Evolutionary conservation across 331 rosid genomes (phyloP).

Genomic region (Telfairia occidentalis): DNA sequence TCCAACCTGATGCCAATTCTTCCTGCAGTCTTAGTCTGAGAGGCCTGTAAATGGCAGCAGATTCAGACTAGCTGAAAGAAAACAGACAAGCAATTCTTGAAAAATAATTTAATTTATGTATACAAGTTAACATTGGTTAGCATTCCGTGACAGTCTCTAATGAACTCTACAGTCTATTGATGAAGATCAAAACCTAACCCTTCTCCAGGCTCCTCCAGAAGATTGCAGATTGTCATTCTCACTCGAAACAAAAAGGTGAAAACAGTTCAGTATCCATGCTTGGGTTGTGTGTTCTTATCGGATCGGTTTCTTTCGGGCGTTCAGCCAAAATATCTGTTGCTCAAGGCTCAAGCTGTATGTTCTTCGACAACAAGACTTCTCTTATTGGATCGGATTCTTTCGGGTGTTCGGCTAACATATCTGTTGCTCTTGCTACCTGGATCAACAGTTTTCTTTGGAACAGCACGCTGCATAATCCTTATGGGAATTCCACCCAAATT

Average conservation of each 20-base stretch:
- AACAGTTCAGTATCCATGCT: not conserved
- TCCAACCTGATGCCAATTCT: not conserved
- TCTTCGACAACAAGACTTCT: slow-evolving; percentile 18
- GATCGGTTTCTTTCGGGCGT: slow-evolving; percentile 29
- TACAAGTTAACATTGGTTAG: not conserved
- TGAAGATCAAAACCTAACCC: not conserved
- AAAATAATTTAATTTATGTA: not conserved
- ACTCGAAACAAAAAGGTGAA: not conserved
- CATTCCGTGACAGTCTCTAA: not conserved
- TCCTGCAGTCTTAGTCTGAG: not conserved
- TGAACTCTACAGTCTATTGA: not conserved
- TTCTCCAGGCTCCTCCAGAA: not conserved
- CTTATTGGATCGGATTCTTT: slow-evolving; percentile 52
- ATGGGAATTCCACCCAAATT: slow-evolving; percentile 94
- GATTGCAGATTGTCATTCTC: not conserved
- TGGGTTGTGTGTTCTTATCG: slow-evolving; percentile 19
- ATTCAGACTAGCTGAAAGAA: not conserved
- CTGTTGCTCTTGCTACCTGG: slow-evolving; percentile 27
- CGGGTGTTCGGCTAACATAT: slow-evolving; percentile 22
- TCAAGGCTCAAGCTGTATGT: not conserved
- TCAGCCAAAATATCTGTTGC: slow-evolving; percentile 18
- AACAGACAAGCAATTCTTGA: not conserved
- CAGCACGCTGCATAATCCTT: slow-evolving; percentile 61
- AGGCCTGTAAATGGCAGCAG: not conserved
- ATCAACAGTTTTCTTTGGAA: slow-evolving; percentile 29